Conservation (phyloP, 2,329 filamentous ascomycete species). For the Phialemoniopsis sp. region DNA sequence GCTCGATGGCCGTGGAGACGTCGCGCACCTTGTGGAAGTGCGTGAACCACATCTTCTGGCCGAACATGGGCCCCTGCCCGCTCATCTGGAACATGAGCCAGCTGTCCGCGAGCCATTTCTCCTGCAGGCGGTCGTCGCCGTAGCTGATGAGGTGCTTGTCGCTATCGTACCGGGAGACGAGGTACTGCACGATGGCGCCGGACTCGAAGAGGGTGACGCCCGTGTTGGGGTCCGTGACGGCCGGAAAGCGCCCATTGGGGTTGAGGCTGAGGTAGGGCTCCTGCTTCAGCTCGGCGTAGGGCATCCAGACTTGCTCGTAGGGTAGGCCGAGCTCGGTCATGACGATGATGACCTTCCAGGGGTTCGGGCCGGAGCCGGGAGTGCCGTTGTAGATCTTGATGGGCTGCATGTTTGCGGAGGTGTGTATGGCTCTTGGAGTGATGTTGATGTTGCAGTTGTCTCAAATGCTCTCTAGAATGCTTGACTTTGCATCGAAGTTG, state of each 20-base stretch:
- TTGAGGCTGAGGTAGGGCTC: slow-evolving; percentile 20
- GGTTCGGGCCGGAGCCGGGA: slow-evolving; percentile 14
- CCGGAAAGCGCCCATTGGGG: slow-evolving; percentile 27
- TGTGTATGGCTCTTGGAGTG: too few relatives aligned
- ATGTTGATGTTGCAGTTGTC: too few relatives aligned
- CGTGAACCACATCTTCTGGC: slow-evolving; percentile 23
- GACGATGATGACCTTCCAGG: slow-evolving; percentile 24
- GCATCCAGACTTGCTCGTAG: slow-evolving; percentile 19
- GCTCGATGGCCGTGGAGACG: too few relatives aligned
- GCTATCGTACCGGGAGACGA: too few relatives aligned
- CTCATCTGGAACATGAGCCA: slow-evolving; percentile 38
- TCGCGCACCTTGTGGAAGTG: too few relatives aligned
- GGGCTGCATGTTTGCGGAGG: too few relatives aligned
- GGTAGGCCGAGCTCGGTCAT: slow-evolving; percentile 30
- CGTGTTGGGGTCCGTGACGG: slow-evolving; percentile 27
- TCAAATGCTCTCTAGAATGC: too few relatives aligned
- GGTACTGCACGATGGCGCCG: too few relatives aligned
- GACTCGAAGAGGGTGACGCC: slow-evolving; percentile 21
- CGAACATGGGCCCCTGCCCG: slow-evolving; percentile 38
- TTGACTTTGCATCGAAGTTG: too few relatives aligned
- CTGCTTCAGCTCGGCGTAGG: slow-evolving; percentile 16
- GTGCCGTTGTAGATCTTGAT: slow-evolving; percentile 1
- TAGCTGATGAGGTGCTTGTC: slow-evolving; percentile 36
- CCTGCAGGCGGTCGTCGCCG: slow-evolving; percentile 19
- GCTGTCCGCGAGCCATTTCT: slow-evolving; percentile 30